Evolutionary conservation across 306 rosid species (phyloP), one percentile per base, ranked within the genome.

Genomic region (Carpinus viminea): DNA sequence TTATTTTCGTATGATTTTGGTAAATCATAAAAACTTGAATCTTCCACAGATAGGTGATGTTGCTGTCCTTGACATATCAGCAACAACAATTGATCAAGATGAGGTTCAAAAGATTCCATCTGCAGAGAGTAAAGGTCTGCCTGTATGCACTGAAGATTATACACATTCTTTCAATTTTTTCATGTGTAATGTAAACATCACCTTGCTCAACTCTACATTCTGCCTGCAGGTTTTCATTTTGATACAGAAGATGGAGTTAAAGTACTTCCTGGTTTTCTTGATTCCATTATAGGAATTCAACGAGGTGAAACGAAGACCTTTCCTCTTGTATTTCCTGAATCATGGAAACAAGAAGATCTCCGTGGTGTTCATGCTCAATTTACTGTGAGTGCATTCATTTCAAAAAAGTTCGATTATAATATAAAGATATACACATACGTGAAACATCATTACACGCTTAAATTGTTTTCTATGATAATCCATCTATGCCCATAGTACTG

Each of bases 61-160:
- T 59, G 92, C 72, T 48, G 96, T 92, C 79, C 69, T 95, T 86
- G 92, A 92, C 83, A 88, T 95, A 89, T 95, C 98, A 18, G 98
- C 98, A 70, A 85, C 90, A 80, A 91, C 93, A 75, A 80, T 90
- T 74, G 89, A 85, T 78, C 89, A 88, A 83, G 98, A 90, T 54
- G 86, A 90, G 84, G 81, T 89, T 46, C 86, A 88, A 81, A 84
- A 65, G 60, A 91, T 95, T 86, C 98, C 97, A 61, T 91, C 98
- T 9, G 98, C 98, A 12, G 97, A 95, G 86, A 91, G 82, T 77
- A 92, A 92, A 95, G 98, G 98, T 95, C 34, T 46, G 87, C 62
- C 62, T 57, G 74, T 77, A 68, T 82, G 79, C 78, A 74, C 73
- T 48, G 69, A 78, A 69, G 68, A 78, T 80, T 46, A 48, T 71